Base-by-base conservation (phyloP, 805 yeast genomes). In the Spathaspora girioi region DNA sequence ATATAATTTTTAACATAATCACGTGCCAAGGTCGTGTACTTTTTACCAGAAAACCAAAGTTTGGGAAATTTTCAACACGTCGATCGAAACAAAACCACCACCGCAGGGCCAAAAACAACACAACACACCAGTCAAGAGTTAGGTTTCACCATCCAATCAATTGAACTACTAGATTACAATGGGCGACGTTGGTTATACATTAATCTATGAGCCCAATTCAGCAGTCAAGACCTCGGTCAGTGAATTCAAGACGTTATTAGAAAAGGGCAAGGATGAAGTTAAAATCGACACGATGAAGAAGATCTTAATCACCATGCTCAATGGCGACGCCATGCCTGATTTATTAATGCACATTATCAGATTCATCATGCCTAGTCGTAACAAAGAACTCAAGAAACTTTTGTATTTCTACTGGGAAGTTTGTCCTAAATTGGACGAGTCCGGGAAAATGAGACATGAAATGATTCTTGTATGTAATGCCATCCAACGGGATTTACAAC, bases 381-480 rank as follows among this genome's bases (percentile, higher is more conserved):
- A 86, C 71, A 96, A 94, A 71, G 88, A 85, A 62, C 82, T 96
- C 70, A 94, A 94, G 78, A 94, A 92, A 70, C 78, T 94, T 65
- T 77, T 96, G 56, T 94, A 93, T 64, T 89, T 90, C 63, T 94
- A 94, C 76, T 94, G 98, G 98, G 99, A 94, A 70, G 89, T 93
- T 51, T 96, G 97, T 66, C 96, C 97, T 50, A 96, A 96, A 71
- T 76, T 87, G 58, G 96, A 90, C 60, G 76, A 79, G 38, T 87
- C 87, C 49, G 98, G 98, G 3, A 90, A 89, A 68, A 81, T 96
- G 78, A 89, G 89, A 73, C 98, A 93, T 69, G 99, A 94, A 74
- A 94, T 94, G 98, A 93, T 96, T 70, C 82, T 94, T 57, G 98
- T 93, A 47, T 94, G 98, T 76, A 96, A 96, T 69, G 97, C 98